Base-by-base conservation (phyloP, 2,329 filamentous ascomycete genomes). In the Pseudodiploospora longispora region DNA sequence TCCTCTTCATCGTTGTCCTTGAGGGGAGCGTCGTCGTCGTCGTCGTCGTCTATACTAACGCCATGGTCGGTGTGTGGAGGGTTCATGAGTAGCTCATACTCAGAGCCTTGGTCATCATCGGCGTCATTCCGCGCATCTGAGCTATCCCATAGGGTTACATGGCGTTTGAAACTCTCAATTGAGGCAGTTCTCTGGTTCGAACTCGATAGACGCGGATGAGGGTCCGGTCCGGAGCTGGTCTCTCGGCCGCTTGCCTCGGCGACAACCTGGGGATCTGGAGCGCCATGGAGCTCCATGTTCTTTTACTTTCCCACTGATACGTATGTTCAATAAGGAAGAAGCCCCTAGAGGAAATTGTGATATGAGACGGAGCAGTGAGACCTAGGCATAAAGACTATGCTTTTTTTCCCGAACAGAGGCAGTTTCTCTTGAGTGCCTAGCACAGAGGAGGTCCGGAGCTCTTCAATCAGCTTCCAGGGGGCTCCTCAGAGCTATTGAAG, bases 21-120 rank as follows among this genome's bases (percentile, higher is more conserved):
- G 30, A 55, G 32, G 9, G 10, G 51, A 46, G 8, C 55, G 50
- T 5, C 52, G 52, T 37, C 50, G 43, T 34, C 51, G 6, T 41
- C 51, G 7, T 56, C 55, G 27, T 67, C 61, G 39, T 61, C 59
- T 12, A 37, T 37, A n/a, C 30, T 43, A 29, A 46, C 10, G 30
- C 56, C 57, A 41, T 58, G 58, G 2, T 41, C 47, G 28, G 47
- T 44, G 6, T 51, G 44, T 32, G 40, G 41, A 1, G 75, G 73
- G 51, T 78, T 73, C 54, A 79, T 58, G n/a, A 80, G 67, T 36
- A 75, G 70, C 55, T 78, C 76, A 52, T 75, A 63, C 56, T 80
- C 76, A 29, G 70, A 71, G 38, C 60, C 69, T 44, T 68, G 60
- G 47, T 75, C 72, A 42, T 70, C 67, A 32, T 67, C 67, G 36